These are phyloP conservation scores for Colletotrichum tropicicola DNA, from an alignment of 2,329 filamentous ascomycete species.

Conservation along the genomic window DNA sequence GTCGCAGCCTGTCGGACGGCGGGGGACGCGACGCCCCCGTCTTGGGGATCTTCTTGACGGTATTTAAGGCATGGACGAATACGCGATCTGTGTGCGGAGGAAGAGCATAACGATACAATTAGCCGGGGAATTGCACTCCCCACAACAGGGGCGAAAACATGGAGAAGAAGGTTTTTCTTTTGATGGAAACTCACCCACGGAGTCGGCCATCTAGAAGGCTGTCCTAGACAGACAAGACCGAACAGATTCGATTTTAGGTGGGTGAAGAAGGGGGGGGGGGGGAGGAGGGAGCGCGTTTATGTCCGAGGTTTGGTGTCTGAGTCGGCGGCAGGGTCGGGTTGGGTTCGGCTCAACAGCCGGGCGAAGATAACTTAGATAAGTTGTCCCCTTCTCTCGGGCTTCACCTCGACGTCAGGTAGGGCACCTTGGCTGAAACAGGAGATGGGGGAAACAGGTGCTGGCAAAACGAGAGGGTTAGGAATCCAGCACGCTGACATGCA, in stretches of 20 bases:
- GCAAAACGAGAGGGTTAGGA: constrained; percentile 6
- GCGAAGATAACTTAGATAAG: constrained; percentile 20
- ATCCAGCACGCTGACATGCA: constrained; percentile 26
- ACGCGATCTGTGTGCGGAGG: constrained; percentile 77
- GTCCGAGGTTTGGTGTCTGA: constrained; percentile 11
- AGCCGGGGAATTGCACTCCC: constrained; percentile 31
- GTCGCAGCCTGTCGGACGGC: constrained; percentile 81
- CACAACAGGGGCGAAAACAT: constrained; percentile 30
- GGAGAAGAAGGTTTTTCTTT: constrained; percentile 19
- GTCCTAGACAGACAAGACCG: constrained; percentile 6
- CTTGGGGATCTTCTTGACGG: constrained; percentile 96
- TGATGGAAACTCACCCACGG: constrained; percentile 43
- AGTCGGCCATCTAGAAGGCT: constrained; percentile 45
- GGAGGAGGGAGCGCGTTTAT: constrained; percentile 4
- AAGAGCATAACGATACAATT: constrained; percentile 27
- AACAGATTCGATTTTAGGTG: background rate
- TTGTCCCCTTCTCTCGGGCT: background rate
- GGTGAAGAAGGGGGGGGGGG: background rate
- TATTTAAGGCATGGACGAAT: constrained; percentile 98
- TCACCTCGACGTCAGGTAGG: constrained; percentile 5
- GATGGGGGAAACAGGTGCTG: constrained; percentile 10
- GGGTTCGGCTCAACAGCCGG: constrained; percentile 21
- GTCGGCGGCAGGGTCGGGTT: constrained; percentile 18
- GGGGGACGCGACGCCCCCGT: constrained; percentile 92
- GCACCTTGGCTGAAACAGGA: constrained; percentile 6